A percentile compares a stretch with the other conserved stretches of the same genome.
Evolutionary conservation across 1,284 basidiomycete genomes (phyloP).

Genomic region (Wallemia ichthyophaga): DNA sequence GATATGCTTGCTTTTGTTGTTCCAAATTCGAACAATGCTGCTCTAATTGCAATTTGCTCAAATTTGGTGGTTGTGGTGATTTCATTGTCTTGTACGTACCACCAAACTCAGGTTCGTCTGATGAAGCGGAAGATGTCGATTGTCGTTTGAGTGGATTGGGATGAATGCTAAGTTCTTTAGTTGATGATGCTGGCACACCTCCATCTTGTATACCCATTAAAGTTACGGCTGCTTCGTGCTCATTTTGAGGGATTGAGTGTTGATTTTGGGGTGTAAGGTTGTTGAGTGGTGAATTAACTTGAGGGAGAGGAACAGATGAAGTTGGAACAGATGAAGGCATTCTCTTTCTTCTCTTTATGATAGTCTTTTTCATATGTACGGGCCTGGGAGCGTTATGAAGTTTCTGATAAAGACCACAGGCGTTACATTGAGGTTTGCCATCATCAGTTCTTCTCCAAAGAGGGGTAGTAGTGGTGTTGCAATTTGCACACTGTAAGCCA

Average conservation of each 20-base stretch:
- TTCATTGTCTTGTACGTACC: not conserved
- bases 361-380: slow-evolving; percentile 93
- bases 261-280: no score
- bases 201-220: not conserved
- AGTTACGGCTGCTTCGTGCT: not conserved
- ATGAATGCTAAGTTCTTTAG: not conserved
- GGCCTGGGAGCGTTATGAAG: slow-evolving; percentile 87
- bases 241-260: not conserved
- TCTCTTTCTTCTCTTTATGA: slow-evolving; percentile 90
- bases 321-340: slow-evolving; percentile 24
- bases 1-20: not conserved
- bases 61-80: not conserved
- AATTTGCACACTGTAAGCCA: slow-evolving; percentile 61
- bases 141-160: not conserved
- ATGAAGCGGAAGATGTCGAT: not conserved
- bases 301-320: no score
- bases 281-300: no score
- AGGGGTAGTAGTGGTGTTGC: slow-evolving; percentile 75
- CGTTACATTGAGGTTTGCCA: slow-evolving; percentile 59
- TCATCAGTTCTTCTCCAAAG: slow-evolving; percentile 79
- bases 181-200: not conserved
- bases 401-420: slow-evolving; percentile 86
- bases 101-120: not conserved
- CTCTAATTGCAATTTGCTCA: not conserved
- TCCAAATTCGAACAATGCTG: not conserved